phyloP scores from a whole-genome alignment of 176 grass and related monocot species.

The Dactylis glomerata region DNA sequence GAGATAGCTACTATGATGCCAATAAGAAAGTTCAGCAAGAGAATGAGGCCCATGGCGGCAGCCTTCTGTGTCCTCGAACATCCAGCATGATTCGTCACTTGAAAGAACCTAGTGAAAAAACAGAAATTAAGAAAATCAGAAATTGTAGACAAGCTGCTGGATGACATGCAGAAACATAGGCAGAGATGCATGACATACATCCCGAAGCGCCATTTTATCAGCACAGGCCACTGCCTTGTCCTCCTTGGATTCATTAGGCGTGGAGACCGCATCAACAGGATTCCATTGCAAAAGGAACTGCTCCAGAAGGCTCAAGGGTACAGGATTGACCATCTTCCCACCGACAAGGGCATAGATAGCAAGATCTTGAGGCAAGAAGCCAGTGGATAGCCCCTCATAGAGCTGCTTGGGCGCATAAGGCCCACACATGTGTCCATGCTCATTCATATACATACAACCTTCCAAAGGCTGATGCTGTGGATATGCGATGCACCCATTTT shows the following conservation, averaged over 20 bases:
- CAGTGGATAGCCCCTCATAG: slow-evolving; percentile 60
- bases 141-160: neutral
- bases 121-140: slow-evolving; percentile 17
- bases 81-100: slow-evolving; percentile 81
- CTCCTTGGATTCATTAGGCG: neutral
- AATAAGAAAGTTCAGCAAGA: slow-evolving; percentile 91
- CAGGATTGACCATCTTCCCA: slow-evolving; percentile 51
- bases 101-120: slow-evolving; percentile 49
- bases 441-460: slow-evolving; percentile 81
- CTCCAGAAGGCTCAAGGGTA: slow-evolving; percentile 62
- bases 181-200: slow-evolving; percentile 37
- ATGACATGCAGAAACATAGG: neutral
- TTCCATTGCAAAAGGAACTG: slow-evolving; percentile 49
- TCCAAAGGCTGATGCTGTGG: slow-evolving; percentile 34
- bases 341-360: slow-evolving; percentile 70
- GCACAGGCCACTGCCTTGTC: neutral
- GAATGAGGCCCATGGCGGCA: slow-evolving; percentile 78
- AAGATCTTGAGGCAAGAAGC: slow-evolving; percentile 70
- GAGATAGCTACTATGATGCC: slow-evolving; percentile 88
- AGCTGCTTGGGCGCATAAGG: slow-evolving; percentile 77
- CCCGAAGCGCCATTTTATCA: slow-evolving; percentile 29
- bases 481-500: slow-evolving; percentile 1
- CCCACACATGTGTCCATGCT: slow-evolving; percentile 81
- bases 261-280: neutral
- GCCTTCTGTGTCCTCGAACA: slow-evolving; percentile 86